Evolutionary conservation across 805 yeast genomes (phyloP), one percentile per base, ranked within the genome.

Genomic region (Nakazawaea wickerhamii): DNA sequence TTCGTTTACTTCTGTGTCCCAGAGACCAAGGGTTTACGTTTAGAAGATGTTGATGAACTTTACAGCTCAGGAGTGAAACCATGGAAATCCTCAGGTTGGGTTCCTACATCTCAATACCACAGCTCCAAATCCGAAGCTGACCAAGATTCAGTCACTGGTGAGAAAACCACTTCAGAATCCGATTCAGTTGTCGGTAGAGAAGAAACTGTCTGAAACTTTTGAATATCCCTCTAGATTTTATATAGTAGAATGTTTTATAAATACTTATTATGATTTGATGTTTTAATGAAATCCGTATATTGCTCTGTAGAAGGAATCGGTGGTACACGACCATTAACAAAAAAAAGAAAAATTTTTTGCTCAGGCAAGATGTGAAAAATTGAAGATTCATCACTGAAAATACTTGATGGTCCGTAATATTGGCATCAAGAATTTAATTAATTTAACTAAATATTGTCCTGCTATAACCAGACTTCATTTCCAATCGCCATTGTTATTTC

Each of bases 1-100:
- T 75, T 70, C 53, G 79, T 73, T 44, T 73, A 66, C 58, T 72
- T 73, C 55, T 72, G 63, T 50, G 77, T 75, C 43, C 65, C 68
- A 46, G 80, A 75, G 57, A 75, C 81, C 31, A 74, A 73, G 63
- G 81, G 81, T 44, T 64, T 75, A 53, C 59, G 70, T 7, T 68
- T 75, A 55, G 81, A 75, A 58, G 79, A 74, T 49, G 78, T 75
- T 43, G 80, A 75, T 53, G 75, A 73, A 49, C 55, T 75, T 49
- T 75, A 73, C 51, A 65, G 68, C 11, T 36, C 45, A 5, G 48
- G 48, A 19, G 38, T 44, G 19, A 37, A 30, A 18, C 40, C 48
- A 15, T 44, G 44, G 45, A 31, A 31, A n/a, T 41, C 45, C 14
- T 32, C 44, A 13, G 25, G 25, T n/a, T 44, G 48, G 48, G 33